Evolutionary conservation across 768 basidiomycete genomes (phyloP), one percentile per base, ranked within the genome.

Genomic region (Dacryopinax primogenitus): DNA sequence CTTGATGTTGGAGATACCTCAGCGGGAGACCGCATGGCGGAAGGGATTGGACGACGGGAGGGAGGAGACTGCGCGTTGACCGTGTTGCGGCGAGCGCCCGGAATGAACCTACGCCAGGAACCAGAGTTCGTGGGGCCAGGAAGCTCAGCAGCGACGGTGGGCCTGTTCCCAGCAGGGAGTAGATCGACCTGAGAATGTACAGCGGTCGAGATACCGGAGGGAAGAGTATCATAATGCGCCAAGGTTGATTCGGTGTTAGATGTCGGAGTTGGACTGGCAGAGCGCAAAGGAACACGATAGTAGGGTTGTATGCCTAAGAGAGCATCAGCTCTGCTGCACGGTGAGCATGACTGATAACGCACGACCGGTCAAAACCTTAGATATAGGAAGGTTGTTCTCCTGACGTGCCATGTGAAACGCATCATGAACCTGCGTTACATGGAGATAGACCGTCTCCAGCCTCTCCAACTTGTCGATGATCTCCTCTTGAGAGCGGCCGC

Each of bases 181-280:
- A 58, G 51, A 30, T 58, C 51, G 51, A 58, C 51, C 30, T 58
- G 51, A 3, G 51, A 58, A 32, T 58, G 51, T 9, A 58, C 51
- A 30, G 51, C 51, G 26, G 51, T 58, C 4, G 51, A 58, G 13
- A 30, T 30, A 9, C 51, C 51, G 15, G 51, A 58, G 4, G 51
- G 51, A 23, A 58, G 18, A 32, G 12, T 3, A 3, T 58, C 51
- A 21, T 28, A 30, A 18, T 58, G 51, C 12, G 51, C 51, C 23
- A 30, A 11, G 26, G 51, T 58, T 6, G 13, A 58, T 6, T 58
- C 51, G 11, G 51, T 58, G 51, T 58, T 58, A 9, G 15, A 13
- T 15, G 26, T 58, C 7, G 51, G 51, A 30, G 51, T 58, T 6
- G 51, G 51, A 18, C 51, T 58, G 26, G 51, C 26, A 9, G 13